A percentile compares a stretch with the other conserved stretches of the same genome.
These are phyloP conservation scores for Nicotiana rustica DNA, from an alignment of 305 asterid species.

Conservation along the genomic window DNA sequence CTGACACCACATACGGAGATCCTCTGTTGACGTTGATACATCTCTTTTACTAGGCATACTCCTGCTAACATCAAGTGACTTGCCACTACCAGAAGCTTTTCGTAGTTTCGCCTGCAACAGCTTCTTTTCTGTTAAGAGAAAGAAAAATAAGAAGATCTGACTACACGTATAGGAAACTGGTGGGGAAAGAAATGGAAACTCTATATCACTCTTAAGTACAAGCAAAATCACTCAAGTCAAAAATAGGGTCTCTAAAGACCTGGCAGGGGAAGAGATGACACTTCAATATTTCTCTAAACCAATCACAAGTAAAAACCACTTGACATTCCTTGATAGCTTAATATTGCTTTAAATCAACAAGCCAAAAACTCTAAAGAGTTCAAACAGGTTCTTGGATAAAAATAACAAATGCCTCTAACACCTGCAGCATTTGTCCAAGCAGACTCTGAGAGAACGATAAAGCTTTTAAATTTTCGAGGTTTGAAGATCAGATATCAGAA, in stretches of 20 bases:
- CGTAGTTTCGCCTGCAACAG: conserved; percentile 78
- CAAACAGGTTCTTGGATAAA: neutral
- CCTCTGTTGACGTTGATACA: conserved; percentile 86
- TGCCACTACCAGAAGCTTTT: conserved; percentile 75
- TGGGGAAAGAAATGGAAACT: conserved; percentile 10
- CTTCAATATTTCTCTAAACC: neutral
- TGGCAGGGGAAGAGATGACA: neutral
- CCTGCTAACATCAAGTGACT: conserved; percentile 57
- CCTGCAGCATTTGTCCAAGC: neutral
- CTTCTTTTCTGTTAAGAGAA: conserved; percentile 74
- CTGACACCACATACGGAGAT: conserved; percentile 67
- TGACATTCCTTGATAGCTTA: neutral
- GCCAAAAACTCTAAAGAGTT: neutral
- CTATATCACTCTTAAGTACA: conserved; percentile 30
- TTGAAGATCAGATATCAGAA: neutral
- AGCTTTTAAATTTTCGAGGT: neutral
- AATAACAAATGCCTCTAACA: neutral
- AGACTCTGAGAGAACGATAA: neutral
- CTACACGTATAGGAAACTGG: neutral
- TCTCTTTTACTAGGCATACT: conserved; percentile 58
- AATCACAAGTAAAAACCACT: neutral
- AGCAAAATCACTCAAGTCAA: neutral
- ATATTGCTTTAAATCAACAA: neutral
- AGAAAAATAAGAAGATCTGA: neutral
- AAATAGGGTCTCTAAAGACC: neutral